Percentiles rank a stretch among this genome's conserved stretches.
Evolutionary conservation across 2,329 filamentous ascomycete genomes (phyloP).

Genomic region (Aspergillus fumigatus): DNA sequence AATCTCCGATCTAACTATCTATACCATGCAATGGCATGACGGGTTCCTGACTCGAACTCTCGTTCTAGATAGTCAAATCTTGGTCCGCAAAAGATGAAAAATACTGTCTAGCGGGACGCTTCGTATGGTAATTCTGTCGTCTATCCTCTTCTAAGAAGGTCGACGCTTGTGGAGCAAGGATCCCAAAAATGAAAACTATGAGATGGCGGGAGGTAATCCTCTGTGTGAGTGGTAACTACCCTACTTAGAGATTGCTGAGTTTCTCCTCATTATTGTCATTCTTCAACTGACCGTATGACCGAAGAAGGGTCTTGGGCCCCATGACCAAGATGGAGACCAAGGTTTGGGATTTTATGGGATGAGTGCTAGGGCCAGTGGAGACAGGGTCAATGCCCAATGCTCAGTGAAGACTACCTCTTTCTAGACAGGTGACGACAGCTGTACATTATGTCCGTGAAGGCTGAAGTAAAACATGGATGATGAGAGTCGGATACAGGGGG

Average conservation of each 20-base stretch:
- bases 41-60: slow-evolving; percentile 9
- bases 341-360: neutral
- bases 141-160: too few relatives aligned
- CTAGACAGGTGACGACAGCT: too few relatives aligned
- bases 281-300: neutral
- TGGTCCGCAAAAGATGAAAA: slow-evolving; percentile 19
- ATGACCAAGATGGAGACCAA: neutral
- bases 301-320: neutral
- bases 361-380: neutral
- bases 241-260: neutral
- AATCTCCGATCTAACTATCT: neutral
- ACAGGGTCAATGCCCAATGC: neutral
- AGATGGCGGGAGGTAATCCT: neutral
- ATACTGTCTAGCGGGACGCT: neutral
- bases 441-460: too few relatives aligned
- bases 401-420: neutral
- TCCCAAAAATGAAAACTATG: neutral
- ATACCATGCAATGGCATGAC: neutral
- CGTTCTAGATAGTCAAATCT: slow-evolving; percentile 14
- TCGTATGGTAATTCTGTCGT: too few relatives aligned
- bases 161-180: neutral
- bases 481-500: neutral
- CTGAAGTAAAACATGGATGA: neutral
- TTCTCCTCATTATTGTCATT: neutral
- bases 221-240: neutral